Base-by-base conservation (phyloP, 2,329 filamentous ascomycete genomes). In the Dactylellina drechsleri region DNA sequence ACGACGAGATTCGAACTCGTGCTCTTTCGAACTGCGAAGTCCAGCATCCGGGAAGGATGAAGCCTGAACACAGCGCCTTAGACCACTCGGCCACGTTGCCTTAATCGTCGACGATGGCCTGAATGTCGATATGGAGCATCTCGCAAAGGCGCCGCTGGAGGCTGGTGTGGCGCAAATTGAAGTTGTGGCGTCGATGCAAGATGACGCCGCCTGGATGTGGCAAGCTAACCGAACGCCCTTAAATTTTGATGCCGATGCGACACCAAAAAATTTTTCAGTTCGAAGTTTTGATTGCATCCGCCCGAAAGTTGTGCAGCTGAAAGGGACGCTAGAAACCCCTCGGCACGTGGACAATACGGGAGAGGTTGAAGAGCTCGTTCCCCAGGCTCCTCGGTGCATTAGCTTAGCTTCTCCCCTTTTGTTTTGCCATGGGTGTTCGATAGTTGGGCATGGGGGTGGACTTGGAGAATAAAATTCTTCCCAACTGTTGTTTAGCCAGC, bases 1-100 rank as follows among this genome's bases (percentile, higher is more conserved):
- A 72, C 74, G 59, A 66, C 68, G 66, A 62, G 74, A 72, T 77
- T 78, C 77, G 77, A 78, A 78, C 76, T 60, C 74, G 76, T 76
- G 76, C 77, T 76, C 71, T 76, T 78, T 70, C 76, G 71, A 71
- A 77, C 77, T 77, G 77, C 71, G 77, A 77, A 76, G 76, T 70
- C 77, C 66, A 78, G 76, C 77, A 71, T 76, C 57, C 36, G 58
- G 64, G 58, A 60, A 65, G 65, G 71, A 75, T 62, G 58, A 41
- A 65, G 58, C 71, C 71, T 75, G 71, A 75, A 75, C 71, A 75
- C 77, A 78, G 76, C 76, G 77, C 77, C 77, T 78, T 78, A 77
- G 72, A 78, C 76, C 72, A 78, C 77, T 78, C 77, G 76, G 77
- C 76, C 72, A 77, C 68, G 66, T 66, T 76, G 59, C 73, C 76